phyloP scores from a whole-genome alignment of 805 yeast genomes.

The Scheffersomyces spartinae region DNA sequence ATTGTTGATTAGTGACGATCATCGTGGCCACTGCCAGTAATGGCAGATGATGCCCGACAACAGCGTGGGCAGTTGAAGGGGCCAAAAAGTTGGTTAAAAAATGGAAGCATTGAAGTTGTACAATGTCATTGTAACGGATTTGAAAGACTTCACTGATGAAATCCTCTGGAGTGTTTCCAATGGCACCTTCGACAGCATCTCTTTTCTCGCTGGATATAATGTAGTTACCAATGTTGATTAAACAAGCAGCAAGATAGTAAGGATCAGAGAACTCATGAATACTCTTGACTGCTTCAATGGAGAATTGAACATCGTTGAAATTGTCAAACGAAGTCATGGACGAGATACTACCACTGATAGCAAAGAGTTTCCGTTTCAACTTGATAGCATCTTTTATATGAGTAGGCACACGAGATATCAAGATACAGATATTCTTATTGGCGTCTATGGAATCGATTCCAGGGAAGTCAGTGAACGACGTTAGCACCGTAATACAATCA shows the following conservation, averaged over 20 bases:
- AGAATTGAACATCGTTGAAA: slow-evolving; percentile 9
- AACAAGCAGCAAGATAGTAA: slow-evolving; percentile 18
- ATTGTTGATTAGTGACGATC: slow-evolving; percentile 21
- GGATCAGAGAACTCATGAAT: slow-evolving; percentile 6
- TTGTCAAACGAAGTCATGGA: slow-evolving; percentile 19
- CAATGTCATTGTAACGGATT: slow-evolving; percentile 17
- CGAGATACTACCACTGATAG: slow-evolving; percentile 22
- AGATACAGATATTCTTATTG: no score
- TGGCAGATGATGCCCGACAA: no score
- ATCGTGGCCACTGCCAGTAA: no score
- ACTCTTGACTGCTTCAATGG: slow-evolving; percentile 6
- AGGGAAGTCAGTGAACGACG: no score
- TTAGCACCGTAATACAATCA: no score
- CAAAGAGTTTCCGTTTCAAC: slow-evolving; percentile 19
- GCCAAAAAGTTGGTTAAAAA: slow-evolving; percentile 18
- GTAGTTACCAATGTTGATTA: slow-evolving; percentile 25
- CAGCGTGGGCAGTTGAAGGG: slow-evolving; percentile 5
- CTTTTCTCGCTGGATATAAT: slow-evolving; percentile 12
- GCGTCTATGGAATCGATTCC: no score
- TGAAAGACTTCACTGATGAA: no score
- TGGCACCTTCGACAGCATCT: no score
- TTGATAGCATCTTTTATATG: no score
- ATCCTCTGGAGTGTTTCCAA: no score
- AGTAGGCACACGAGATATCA: no score
- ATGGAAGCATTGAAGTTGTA: slow-evolving; percentile 27